Evolutionary conservation across 257 asterid species (phyloP), one percentile per base, ranked within the genome.

Genomic region (Przewalskia tangutica): DNA sequence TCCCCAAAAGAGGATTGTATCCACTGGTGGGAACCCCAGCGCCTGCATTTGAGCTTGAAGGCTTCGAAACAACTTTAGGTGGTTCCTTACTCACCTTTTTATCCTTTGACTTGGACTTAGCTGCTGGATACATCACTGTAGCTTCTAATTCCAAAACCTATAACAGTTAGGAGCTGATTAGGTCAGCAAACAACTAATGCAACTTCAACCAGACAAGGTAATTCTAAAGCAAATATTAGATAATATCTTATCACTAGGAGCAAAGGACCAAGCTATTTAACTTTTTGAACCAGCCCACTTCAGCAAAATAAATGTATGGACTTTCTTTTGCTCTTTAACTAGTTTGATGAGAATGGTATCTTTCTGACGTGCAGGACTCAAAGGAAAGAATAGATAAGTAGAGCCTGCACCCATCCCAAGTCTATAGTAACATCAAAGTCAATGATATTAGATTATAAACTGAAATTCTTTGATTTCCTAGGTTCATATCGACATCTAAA

Each of bases 31-130:
- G 87, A 80, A 83, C 55, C 78, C 95, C 97, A 32, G 81, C 83
- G 46, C 87, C 91, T 79, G 90, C 59, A 77, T 80, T 90, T 56
- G 82, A 87, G 67, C 87, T 89, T 20, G 93, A 85, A 84, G 96
- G 86, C 88, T 95, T 95, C 56, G 88, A 86, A 83, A 93, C 84
- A 80, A 81, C 84, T 91, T 92, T 95, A 1, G 86, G 71, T 78
- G 90, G 90, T 84, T 92, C 99, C 88, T 93, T 95, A 7, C 83
- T 89, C 58, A 89, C 86, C 86, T 89, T 92, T 86, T 91, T 93
- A 90, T 93, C 98, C 85, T 93, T 93, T 76, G 93, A 87, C 84
- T 92, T 93, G 79, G 98, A 90, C 85, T 81, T 90, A 12, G 94
- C 86, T 67, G 92, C 93, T 54, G 93, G 91, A 91, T 96, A 91